phyloP scores from a whole-genome alignment of 2,329 filamentous ascomycete genomes.

The Parafenestella ontariensis region DNA sequence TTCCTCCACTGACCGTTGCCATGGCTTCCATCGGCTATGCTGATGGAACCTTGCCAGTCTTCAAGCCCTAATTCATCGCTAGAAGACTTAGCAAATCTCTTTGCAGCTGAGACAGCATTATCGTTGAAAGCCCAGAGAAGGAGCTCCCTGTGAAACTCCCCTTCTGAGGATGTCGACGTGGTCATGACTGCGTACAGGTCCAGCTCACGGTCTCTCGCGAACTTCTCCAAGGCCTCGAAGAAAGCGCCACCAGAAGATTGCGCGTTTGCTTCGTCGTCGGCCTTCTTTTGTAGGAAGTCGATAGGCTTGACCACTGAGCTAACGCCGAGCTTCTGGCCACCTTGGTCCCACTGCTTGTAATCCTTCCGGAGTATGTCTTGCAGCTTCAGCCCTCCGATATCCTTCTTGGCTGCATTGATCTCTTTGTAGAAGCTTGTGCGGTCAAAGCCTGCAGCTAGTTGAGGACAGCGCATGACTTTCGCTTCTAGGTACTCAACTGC shows the following conservation, averaged over 20 bases:
- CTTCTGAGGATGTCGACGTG: slow-evolving; percentile 60
- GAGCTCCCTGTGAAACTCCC: slow-evolving; percentile 69
- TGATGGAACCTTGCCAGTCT: slow-evolving; percentile 60
- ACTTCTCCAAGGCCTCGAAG: slow-evolving; percentile 58
- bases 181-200: slow-evolving; percentile 75
- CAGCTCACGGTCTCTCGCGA: slow-evolving; percentile 64
- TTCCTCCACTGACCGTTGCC: slow-evolving; percentile 57
- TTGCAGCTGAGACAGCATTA: slow-evolving; percentile 58
- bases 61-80: slow-evolving; percentile 63
- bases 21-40: slow-evolving; percentile 46
- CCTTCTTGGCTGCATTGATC: slow-evolving; percentile 70
- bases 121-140: slow-evolving; percentile 69
- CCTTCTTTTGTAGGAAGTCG: slow-evolving; percentile 64
- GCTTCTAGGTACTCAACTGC: slow-evolving; percentile 67
- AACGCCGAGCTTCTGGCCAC: slow-evolving; percentile 67
- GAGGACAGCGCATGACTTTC: slow-evolving; percentile 53
- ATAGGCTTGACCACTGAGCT: slow-evolving; percentile 70
- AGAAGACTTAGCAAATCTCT: slow-evolving; percentile 61
- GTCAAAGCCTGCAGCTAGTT: slow-evolving; percentile 56
- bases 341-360: slow-evolving; percentile 77
- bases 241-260: slow-evolving; percentile 50
- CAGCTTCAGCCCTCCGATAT: slow-evolving; percentile 67
- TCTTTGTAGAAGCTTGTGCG: slow-evolving; percentile 64
- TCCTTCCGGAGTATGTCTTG: slow-evolving; percentile 79
- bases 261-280: slow-evolving; percentile 49